These are phyloP conservation scores for Schoenoplectus tabernaemontani DNA, from an alignment of 202 grass and related monocot genomes.

Conservation along the genomic window DNA sequence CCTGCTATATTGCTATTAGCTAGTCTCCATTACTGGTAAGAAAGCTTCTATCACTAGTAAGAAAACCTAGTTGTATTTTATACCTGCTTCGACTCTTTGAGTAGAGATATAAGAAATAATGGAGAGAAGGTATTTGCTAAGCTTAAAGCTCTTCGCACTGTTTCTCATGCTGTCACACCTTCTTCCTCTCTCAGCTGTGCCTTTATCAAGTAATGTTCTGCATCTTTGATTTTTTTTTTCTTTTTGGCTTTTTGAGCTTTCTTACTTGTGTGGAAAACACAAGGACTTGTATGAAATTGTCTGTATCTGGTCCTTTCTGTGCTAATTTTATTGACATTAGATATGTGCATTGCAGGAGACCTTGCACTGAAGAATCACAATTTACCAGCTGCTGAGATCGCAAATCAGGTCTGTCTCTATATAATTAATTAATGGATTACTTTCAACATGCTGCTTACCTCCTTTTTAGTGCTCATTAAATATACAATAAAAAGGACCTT, in stretches of 20 bases:
- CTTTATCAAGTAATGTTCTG: slow-evolving; percentile 51
- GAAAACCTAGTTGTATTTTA: neutral
- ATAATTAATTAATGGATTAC: neutral
- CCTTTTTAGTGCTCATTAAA: neutral
- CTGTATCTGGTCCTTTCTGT: neutral
- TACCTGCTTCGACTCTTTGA: neutral
- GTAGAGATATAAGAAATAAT: neutral
- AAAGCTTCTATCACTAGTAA: neutral
- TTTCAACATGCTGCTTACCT: neutral
- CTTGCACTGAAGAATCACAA: slow-evolving; percentile 31
- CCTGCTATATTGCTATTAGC: slow-evolving; percentile 2
- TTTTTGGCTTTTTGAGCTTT: neutral
- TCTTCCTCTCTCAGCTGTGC: slow-evolving; percentile 34
- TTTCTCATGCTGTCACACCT: slow-evolving; percentile 33
- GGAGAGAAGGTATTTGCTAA: slow-evolving; percentile 25
- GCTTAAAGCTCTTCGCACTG: slow-evolving; percentile 23
- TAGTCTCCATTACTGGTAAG: slow-evolving; percentile 8
- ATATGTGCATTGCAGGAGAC: slow-evolving; percentile 32
- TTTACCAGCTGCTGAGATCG: neutral
- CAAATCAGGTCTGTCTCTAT: slow-evolving; percentile 32
- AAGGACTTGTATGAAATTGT: neutral
- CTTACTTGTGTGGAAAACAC: neutral
- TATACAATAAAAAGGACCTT: neutral
- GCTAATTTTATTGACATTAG: neutral
- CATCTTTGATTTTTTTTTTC: neutral